These are phyloP conservation scores for Scolecobasidium constrictum DNA, from an alignment of 2,329 filamentous ascomycete genomes.

Conservation along the genomic window DNA sequence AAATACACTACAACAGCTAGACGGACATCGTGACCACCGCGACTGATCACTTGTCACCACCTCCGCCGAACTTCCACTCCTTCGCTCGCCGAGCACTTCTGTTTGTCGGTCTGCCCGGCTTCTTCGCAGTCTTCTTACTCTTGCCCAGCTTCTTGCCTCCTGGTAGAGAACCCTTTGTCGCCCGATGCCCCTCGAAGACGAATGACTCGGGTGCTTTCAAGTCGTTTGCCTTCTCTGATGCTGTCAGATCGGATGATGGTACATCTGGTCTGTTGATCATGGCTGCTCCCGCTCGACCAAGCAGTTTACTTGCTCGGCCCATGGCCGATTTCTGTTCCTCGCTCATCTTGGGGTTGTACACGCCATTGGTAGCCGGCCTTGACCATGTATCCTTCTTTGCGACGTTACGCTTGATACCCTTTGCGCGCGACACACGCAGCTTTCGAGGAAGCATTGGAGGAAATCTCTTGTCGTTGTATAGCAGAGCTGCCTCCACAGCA, in stretches of 20 bases:
- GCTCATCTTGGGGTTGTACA: conserved; percentile 60
- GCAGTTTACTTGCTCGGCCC: conserved; percentile 63
- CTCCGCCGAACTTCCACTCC: conserved; percentile 32
- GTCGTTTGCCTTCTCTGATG: conserved; percentile 17
- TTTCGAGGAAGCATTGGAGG: conserved; percentile 86
- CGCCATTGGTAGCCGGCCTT: conserved; percentile 20
- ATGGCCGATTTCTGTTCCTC: conserved; percentile 58
- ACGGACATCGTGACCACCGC: too few relatives aligned
- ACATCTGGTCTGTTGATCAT: too few relatives aligned
- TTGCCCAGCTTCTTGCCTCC: conserved; percentile 48
- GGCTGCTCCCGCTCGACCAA: conserved; percentile 57
- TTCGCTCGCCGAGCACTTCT: conserved; percentile 31
- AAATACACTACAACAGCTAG: too few relatives aligned
- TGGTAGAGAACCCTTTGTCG: conserved; percentile 51
- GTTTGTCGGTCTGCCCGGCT: conserved; percentile 29
- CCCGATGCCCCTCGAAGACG: conserved; percentile 73
- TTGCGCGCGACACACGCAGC: conserved; percentile 78
- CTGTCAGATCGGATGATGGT: too few relatives aligned
- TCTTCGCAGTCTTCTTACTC: conserved; percentile 29
- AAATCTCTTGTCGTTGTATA: conserved; percentile 83
- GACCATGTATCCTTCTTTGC: conserved; percentile 16
- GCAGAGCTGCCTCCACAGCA: conserved; percentile 78
- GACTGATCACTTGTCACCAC: too few relatives aligned
- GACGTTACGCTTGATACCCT: conserved; percentile 42
- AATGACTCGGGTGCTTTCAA: conserved; percentile 55